These are phyloP conservation scores for Calonectria pseudoreteaudii DNA, from an alignment of 2,329 filamentous ascomycete species.

Conservation along the genomic window DNA sequence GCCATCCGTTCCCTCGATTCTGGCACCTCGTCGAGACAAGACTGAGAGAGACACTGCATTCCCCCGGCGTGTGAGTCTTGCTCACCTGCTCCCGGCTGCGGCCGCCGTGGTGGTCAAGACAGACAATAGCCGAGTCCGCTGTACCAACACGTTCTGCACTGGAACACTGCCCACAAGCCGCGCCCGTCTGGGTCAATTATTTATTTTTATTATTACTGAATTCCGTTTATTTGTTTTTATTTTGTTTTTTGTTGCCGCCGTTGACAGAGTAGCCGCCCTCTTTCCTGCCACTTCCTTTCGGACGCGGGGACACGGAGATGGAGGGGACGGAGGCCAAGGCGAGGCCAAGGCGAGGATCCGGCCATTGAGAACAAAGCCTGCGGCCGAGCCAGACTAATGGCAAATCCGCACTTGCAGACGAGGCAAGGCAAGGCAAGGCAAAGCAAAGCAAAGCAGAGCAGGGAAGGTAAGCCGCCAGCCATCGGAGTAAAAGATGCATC, in stretches of 20 bases:
- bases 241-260: neutral
- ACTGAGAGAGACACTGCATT: conserved; percentile 33
- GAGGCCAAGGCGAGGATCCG: conserved; percentile 3
- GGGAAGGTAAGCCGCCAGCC: conserved; percentile 10
- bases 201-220: neutral
- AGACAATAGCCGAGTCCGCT: neutral
- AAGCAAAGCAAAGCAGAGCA: neutral
- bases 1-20: conserved; percentile 35
- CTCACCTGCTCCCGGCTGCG: conserved; percentile 2
- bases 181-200: neutral
- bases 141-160: neutral
- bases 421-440: neutral
- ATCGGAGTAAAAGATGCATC: neutral
- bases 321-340: neutral
- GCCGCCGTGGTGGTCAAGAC: neutral
- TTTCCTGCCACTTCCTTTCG: conserved; percentile 11
- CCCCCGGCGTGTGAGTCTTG: conserved; percentile 27
- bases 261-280: conserved; percentile 6
- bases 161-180: neutral
- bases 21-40: conserved; percentile 33
- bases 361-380: neutral
- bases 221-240: neutral
- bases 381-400: neutral
- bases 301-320: neutral
- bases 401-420: conserved; percentile 1